phyloP scores from a whole-genome alignment of 2,329 filamentous ascomycete genomes.

The Aspergillaceae sp. region DNA sequence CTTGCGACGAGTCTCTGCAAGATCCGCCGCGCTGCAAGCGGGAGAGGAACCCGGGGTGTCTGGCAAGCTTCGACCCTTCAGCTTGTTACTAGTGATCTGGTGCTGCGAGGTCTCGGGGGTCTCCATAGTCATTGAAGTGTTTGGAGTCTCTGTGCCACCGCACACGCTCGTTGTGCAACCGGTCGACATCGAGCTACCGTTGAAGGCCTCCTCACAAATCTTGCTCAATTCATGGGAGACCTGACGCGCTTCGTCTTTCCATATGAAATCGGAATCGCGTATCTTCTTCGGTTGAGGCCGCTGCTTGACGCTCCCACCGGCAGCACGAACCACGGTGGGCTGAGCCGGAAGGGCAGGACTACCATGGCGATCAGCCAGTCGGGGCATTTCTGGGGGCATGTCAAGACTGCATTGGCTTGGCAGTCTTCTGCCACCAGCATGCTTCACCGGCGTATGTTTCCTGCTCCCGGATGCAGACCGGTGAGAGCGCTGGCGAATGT shows the following conservation, averaged over 20 bases:
- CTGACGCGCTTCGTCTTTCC: constrained; percentile 71
- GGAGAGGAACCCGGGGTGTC: not conserved
- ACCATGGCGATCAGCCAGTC: constrained; percentile 19
- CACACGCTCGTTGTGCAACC: constrained; percentile 36
- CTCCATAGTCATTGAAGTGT: constrained; percentile 35
- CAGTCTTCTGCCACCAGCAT: constrained; percentile 8
- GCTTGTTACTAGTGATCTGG: constrained; percentile 9
- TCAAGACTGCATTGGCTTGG: constrained; percentile 1
- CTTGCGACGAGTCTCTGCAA: constrained; percentile 51
- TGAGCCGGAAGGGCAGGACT: constrained; percentile 35
- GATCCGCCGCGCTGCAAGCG: constrained; percentile 28
- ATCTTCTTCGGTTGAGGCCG: constrained; percentile 35
- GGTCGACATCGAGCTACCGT: constrained; percentile 53
- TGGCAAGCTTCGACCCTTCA: constrained; percentile 11
- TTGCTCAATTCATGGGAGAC: constrained; percentile 79
- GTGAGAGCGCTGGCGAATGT: constrained; percentile 38
- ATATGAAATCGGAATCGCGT: constrained; percentile 40
- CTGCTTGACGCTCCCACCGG: constrained; percentile 20
- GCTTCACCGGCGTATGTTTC: constrained; percentile 9
- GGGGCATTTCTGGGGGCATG: constrained; percentile 7
- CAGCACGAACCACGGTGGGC: constrained; percentile 28
- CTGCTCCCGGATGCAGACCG: constrained; percentile 17
- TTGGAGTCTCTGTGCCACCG: constrained; percentile 44
- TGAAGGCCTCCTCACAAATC: constrained; percentile 89
- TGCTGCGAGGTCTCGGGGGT: constrained; percentile 19